Conservation (phyloP, 495 filamentous ascomycete genomes). For the Hypoxylon cercidicola region DNA sequence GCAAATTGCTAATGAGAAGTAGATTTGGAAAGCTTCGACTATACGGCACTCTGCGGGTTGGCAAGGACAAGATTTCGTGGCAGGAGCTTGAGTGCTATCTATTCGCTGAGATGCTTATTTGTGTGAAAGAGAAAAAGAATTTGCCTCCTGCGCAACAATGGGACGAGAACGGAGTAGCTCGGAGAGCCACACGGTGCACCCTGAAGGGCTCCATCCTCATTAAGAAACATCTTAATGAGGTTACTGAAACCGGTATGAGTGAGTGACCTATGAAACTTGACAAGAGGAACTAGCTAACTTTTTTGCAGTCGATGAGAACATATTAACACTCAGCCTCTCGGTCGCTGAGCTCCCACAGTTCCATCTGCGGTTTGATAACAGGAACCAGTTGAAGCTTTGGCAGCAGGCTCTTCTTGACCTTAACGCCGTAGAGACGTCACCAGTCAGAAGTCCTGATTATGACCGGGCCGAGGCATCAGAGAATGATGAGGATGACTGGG, state of each 20-base stretch:
- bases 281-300: constrained; percentile 47
- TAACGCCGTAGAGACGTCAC: constrained; percentile 70
- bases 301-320: constrained; percentile 71
- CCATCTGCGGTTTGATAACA: constrained; percentile 89
- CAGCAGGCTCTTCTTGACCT: constrained; percentile 87
- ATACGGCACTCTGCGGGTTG: constrained; percentile 90
- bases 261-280: constrained; percentile 32
- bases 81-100: constrained; percentile 98
- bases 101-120: constrained; percentile 99
- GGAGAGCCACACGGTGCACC: constrained; percentile 79
- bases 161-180: constrained; percentile 69
- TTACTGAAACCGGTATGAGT: constrained; percentile 70
- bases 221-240: constrained; percentile 95
- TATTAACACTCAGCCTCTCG: constrained; percentile 90
- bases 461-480: constrained; percentile 73
- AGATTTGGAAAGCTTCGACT: constrained; percentile 95
- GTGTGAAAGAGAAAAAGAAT: constrained; percentile 94
- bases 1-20: constrained; percentile 24
- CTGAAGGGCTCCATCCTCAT: constrained; percentile 98
- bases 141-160: constrained; percentile 58
- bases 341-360: constrained; percentile 97
- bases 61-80: constrained; percentile 97
- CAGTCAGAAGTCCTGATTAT: constrained; percentile 74
- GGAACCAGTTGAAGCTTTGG: constrained; percentile 89
- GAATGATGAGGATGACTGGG: constrained; percentile 91